Evolutionary conservation across 345 rosid genomes (phyloP).

Genomic region (Corchorus capsularis): DNA sequence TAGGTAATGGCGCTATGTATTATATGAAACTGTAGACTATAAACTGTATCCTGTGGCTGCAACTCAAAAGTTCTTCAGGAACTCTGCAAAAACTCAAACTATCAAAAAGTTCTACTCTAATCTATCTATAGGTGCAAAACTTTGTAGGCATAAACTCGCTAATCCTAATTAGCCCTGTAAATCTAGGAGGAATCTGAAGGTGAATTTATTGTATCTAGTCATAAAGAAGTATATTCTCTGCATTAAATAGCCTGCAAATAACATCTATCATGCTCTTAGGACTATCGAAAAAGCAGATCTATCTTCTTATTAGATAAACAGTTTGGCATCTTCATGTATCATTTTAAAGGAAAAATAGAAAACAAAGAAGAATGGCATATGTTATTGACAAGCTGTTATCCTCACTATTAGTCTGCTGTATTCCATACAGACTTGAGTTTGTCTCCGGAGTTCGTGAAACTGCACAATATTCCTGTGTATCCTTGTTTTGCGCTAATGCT

Average conservation of each 20-base stretch:
- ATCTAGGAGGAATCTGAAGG: not conserved
- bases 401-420: constrained; percentile 1
- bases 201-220: not conserved
- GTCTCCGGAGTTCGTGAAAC: constrained; percentile 52
- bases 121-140: not conserved
- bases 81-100: not conserved
- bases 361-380: constrained; percentile 3
- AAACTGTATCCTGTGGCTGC: not conserved
- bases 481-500: constrained; percentile 89
- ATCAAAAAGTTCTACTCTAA: not conserved
- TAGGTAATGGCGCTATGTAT: not conserved
- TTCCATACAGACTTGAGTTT: constrained; percentile 58
- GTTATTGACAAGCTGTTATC: constrained; percentile 3
- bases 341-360: not conserved
- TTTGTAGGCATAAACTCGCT: not conserved
- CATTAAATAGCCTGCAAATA: constrained; percentile 2
- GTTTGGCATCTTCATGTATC: not conserved
- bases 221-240: not conserved
- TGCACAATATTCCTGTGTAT: constrained; percentile 61
- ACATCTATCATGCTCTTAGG: not conserved
- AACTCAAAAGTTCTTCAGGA: not conserved
- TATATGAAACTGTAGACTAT: not conserved
- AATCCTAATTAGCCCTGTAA: not conserved
- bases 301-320: not conserved
- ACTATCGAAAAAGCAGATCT: not conserved